Evolutionary conservation across 148 eudicot genomes (phyloP).

Genomic region (Vaccinium myrtillus): DNA sequence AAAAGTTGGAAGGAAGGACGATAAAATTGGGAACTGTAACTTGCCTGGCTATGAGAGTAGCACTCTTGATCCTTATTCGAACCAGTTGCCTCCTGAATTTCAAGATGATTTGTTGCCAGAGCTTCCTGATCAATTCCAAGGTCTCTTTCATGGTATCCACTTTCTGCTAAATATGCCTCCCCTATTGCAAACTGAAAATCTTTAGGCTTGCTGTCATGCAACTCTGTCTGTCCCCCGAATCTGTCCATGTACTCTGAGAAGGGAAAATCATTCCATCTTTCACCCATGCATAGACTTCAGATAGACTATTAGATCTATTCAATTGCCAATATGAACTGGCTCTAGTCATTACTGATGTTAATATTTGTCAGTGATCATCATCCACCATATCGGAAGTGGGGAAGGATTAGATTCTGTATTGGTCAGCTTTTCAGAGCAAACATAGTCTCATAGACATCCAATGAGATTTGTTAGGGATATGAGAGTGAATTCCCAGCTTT

Average conservation of each 20-base stretch:
- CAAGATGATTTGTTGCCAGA: conserved; percentile 33
- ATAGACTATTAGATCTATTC: not conserved
- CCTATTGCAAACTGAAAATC: conserved; percentile 87
- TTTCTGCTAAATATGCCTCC: conserved; percentile 83
- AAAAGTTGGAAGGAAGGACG: not conserved
- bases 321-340: not conserved
- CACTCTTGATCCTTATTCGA: conserved; percentile 50
- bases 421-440: not conserved
- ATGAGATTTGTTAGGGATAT: not conserved
- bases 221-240: conserved; percentile 87
- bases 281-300: conserved; percentile 68
- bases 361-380: not conserved
- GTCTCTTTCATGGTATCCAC: conserved; percentile 46
- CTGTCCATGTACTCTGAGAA: conserved; percentile 76
- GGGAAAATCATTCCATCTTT: conserved; percentile 88
- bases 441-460: not conserved
- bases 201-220: conserved; percentile 78
- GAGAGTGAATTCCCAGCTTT: not conserved
- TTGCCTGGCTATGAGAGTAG: conserved; percentile 50
- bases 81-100: conserved; percentile 45
- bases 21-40: conserved; percentile 18
- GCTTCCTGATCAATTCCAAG: conserved; percentile 28
- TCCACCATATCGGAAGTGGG: not conserved
- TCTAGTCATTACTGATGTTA: not conserved
- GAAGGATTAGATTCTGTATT: not conserved